Evolutionary conservation across 2,329 filamentous ascomycete genomes (phyloP), one percentile per base, ranked within the genome.

Genomic region (Fusarium domesticum): DNA sequence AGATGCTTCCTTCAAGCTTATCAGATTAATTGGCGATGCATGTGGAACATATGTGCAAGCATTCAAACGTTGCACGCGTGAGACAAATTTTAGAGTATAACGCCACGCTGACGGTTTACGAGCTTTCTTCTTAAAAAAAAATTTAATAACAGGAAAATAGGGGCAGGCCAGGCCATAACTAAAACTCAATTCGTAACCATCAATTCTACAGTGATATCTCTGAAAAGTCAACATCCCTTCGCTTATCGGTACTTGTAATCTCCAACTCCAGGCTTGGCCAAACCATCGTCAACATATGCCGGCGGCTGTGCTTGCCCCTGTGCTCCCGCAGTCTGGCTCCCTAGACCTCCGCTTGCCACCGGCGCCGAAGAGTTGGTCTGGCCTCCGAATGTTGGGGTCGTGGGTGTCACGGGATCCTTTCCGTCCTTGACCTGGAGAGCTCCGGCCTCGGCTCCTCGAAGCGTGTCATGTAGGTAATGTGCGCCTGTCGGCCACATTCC

Each of bases 401-500:
- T 47, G 2, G 48, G 43, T 6, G 40, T 23, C 6, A 36, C 43
- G 17, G 43, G 31, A 3, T 49, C 48, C 33, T 52, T 56, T 18
- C 43, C 46, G 6, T 51, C 41, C 47, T 56, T 58, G 28, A 49
- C 46, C 40, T 48, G 53, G 31, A 60, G 39, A 2, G 45, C 54
- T 14, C 61, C 62, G 1, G 61, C 60, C 47, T 68, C 65, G 23
- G 65, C 65, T 18, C 60, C 62, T 42, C 52, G 59, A 7, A 68
- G 50, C 3, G 61, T 58, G 31, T 65, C 61, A 6, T 62, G 52
- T 2, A 69, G 48, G 3, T 49, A 47, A 6, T 59, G 60, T 3
- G 62, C 61, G 7, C 66, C 66, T 2, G 53, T 49, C 3, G 64
- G 64, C 66, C 65, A 69, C 58, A 56, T 57, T 18, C 59, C 58